Evolutionary conservation across 108 stramenopile genomes (phyloP), one percentile per base, ranked within the genome.

Genomic region (Pseudonitzschia pungens): DNA sequence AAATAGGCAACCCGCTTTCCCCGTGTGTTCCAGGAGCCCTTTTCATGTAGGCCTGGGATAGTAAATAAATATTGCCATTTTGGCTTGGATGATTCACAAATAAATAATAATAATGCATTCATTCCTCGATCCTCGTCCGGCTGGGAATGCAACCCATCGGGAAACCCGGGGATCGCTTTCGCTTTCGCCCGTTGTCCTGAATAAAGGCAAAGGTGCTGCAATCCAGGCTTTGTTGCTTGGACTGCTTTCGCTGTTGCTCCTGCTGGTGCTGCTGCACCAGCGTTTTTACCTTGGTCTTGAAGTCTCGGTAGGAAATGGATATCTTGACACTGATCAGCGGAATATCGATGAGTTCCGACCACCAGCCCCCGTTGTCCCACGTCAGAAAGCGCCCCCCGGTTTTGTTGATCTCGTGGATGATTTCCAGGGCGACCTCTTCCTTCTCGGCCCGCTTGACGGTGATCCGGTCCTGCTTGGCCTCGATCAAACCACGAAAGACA

Each of bases 361-460:
- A 67, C 18, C 66, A 67, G 10, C 45, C 66, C 20, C 22, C n/a
- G 9, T 26, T 67, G 66, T 67, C 45, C 66, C 66, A 67, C 45
- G 6, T 14, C 44, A 67, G 43, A 18, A 67, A 67, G 8, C 44
- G 22, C 41, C 36, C 14, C n/a, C 43, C 66, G 42, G n/a, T 29
- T 14, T 44, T 5, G 2, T 45, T n/a, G 12, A 67, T 18, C 43
- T 67, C 66, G 15, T 67, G 41, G 16, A 67, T 22, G 42, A 67
- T 67, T 27, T 22, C 28, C 18, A 32, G 12, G 11, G 36, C 44
- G 15, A 50, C 26, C 20, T 48, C 44, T 67, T 67, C 36, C 24
- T 50, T 67, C 22, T 65, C 64, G 18, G 22, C 58, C 24, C 50
- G n/a, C 9, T 22, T 67, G 42, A 11, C 2, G 2, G 8, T 24